Evolutionary conservation across 768 basidiomycete species (phyloP), one percentile per base, ranked within the genome.

Genomic region (Amanita thiersii): DNA sequence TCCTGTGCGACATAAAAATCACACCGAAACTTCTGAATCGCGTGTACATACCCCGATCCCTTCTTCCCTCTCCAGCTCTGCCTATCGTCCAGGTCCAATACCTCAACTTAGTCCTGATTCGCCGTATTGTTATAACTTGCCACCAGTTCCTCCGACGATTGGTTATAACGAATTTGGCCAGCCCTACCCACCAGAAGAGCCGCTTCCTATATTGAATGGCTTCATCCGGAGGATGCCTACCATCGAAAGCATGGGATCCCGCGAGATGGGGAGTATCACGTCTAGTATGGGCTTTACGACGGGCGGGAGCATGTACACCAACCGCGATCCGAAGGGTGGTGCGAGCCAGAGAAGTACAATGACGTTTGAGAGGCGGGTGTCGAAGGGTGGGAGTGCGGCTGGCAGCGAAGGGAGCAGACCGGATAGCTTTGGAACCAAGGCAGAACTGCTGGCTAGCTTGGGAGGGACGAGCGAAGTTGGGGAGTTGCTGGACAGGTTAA

Each of bases 211-310:
- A 37, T 62, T 88, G 42, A 81, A 83, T 40, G 66, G 72, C 17
- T 73, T 67, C 50, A 69, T 87, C 32, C 68, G 72, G 39, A 80
- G 86, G 28, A 86, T 88, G 85, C 79, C 83, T 14, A 87, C 86
- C 20, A 87, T 87, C 47, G 83, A 86, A 56, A 79, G 76, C 31
- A 68, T 86, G 56, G 84, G 82, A 29, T 82, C 79, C 12, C 69
- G 73, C 38, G 85, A 88, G 46, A 46, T 64, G 37, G 59, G 55
- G 28, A 62, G 60, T 45, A 55, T 62, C 36, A 49, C 55, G n/a
- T 56, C 56, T 4, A 52, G 50, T 28, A 48, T 47, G 45, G 40
- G 44, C 28, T 42, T 57, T 45, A 43, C 47, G 51, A 44, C 46
- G 41, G 39, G 55, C 46, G n/a, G n/a, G n/a, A n/a, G n/a, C n/a